phyloP scores from a whole-genome alignment of 2,329 filamentous ascomycete genomes.

The Colletotrichum musicola region DNA sequence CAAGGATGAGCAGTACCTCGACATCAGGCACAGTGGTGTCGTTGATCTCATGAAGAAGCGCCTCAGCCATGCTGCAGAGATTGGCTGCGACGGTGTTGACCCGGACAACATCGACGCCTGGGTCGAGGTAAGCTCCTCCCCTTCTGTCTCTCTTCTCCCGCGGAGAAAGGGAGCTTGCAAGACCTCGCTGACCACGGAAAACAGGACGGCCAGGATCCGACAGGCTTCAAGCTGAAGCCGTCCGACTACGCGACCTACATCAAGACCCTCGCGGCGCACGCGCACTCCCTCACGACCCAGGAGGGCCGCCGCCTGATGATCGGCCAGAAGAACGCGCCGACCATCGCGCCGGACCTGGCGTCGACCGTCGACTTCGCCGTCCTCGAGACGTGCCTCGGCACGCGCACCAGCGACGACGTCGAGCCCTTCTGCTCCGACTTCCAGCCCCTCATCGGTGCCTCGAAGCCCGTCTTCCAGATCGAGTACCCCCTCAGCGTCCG shows the following conservation, averaged over 20 bases:
- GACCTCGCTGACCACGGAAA: background rate
- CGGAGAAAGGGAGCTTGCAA: no score
- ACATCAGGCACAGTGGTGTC: constrained; percentile 44
- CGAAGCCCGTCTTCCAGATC: constrained; percentile 50
- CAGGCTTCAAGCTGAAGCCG: constrained; percentile 46
- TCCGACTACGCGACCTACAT: constrained; percentile 48
- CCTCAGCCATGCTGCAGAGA: constrained; percentile 44
- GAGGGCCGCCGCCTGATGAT: constrained; percentile 44
- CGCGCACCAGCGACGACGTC: constrained; percentile 40
- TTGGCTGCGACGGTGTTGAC: constrained; percentile 51
- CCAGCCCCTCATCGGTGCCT: constrained; percentile 45
- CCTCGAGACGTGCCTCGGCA: constrained; percentile 50
- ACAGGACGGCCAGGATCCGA: constrained; percentile 44
- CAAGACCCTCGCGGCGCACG: constrained; percentile 45
- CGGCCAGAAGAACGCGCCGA: constrained; percentile 51
- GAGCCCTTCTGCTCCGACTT: constrained; percentile 48
- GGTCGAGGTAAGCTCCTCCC: constrained; percentile 33
- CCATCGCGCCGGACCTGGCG: constrained; percentile 44
- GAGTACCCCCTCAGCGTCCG: constrained; percentile 49
- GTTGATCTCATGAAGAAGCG: constrained; percentile 48
- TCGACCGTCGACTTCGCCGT: constrained; percentile 50
- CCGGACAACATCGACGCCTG: constrained; percentile 52
- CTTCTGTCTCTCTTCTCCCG: background rate
- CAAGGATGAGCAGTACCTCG: constrained; percentile 46
- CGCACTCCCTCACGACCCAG: constrained; percentile 45